phyloP scores from a whole-genome alignment of 1,139 yeast species.

The Zhuliangozyma blackwelliae region DNA sequence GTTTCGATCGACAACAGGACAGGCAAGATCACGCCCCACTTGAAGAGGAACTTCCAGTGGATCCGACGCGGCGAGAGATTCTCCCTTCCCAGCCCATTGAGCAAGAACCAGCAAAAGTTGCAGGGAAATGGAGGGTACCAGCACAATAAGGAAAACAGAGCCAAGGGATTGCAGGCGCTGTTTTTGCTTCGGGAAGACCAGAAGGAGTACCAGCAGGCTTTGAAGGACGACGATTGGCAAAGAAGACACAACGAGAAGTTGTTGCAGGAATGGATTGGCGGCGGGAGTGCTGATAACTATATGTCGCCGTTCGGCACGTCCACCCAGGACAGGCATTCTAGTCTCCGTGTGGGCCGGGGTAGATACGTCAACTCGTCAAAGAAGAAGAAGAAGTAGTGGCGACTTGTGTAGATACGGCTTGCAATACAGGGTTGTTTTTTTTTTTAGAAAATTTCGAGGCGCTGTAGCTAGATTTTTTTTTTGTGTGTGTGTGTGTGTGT shows the following conservation, averaged over 20 bases:
- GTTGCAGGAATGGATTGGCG: constrained; percentile 86
- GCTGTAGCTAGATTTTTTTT: too few relatives aligned
- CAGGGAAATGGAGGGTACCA: constrained; percentile 72
- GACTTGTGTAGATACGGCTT: too few relatives aligned
- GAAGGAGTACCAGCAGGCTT: constrained; percentile 83
- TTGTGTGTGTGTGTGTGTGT: too few relatives aligned
- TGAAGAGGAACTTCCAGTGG: constrained; percentile 93
- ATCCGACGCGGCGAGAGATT: constrained; percentile 80
- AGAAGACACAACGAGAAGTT: constrained; percentile 81
- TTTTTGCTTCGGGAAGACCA: constrained; percentile 83
- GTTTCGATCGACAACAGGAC: constrained; percentile 76
- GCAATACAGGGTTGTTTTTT: too few relatives aligned
- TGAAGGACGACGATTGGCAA: constrained; percentile 86
- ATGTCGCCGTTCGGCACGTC: constrained; percentile 82
- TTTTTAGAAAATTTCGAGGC: too few relatives aligned
- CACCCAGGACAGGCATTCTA: constrained; percentile 57
- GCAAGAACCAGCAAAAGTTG: constrained; percentile 57
- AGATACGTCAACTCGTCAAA: constrained; percentile 67
- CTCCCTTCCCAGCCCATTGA: constrained; percentile 68
- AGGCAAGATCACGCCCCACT: constrained; percentile 85
- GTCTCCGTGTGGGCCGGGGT: constrained; percentile 80
- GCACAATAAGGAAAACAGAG: constrained; percentile 59
- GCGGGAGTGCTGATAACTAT: constrained; percentile 88
- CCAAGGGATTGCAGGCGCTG: constrained; percentile 49
- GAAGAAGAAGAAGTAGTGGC: constrained; percentile 30